A percentile compares a stretch with the other conserved stretches of the same genome.
These are phyloP conservation scores for Sporisorium scitamineum DNA, from an alignment of 1,284 basidiomycete genomes.

Conservation along the genomic window DNA sequence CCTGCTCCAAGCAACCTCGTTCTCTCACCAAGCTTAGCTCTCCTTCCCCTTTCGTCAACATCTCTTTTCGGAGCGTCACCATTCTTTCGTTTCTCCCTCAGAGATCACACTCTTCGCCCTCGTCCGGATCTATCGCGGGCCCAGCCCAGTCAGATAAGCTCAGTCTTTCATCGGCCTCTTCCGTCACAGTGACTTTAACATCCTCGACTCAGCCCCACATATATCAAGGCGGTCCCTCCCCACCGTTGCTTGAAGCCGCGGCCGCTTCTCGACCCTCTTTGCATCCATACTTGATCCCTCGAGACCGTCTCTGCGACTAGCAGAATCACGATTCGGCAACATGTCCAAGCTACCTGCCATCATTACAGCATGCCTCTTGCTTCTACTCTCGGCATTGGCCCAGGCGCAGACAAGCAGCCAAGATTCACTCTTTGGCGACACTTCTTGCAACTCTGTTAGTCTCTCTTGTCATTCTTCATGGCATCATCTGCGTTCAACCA, in stretches of 20 bases:
- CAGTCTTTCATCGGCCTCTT: background rate
- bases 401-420: slow-evolving; percentile 11
- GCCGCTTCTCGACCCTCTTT: background rate
- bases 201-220: background rate
- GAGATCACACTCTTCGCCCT: background rate
- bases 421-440: slow-evolving; percentile 28
- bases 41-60: background rate
- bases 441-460: slow-evolving; percentile 45
- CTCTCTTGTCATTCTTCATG: too few relatives aligned
- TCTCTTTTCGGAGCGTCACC: background rate
- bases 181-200: background rate
- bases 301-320: background rate
- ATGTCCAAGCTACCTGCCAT: slow-evolving; percentile 22
- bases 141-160: background rate
- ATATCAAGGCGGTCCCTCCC: background rate
- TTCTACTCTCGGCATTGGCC: slow-evolving; percentile 15
- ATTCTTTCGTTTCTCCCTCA: background rate
- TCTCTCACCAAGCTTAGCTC: too few relatives aligned
- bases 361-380: slow-evolving; percentile 18
- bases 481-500: background rate
- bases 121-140: background rate
- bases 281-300: background rate
- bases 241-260: background rate
- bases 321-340: slow-evolving; percentile 3
- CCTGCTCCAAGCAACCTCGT: too few relatives aligned